Evolutionary conservation across 2,329 filamentous ascomycete genomes (phyloP).

Genomic region (Fusarium sp.): DNA sequence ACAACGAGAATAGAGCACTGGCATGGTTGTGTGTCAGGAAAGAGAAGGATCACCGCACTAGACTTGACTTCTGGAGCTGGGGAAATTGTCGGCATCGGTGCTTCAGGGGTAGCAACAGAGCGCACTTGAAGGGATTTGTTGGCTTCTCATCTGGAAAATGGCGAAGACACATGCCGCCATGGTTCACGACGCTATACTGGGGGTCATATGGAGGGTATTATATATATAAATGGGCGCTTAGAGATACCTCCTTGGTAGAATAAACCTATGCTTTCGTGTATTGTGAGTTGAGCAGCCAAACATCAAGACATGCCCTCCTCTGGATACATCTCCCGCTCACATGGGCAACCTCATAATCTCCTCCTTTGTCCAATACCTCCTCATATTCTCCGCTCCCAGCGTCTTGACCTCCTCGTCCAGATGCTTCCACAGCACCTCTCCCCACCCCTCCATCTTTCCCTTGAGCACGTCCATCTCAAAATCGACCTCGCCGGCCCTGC

Average conservation of each 20-base stretch:
- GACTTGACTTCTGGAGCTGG: background rate
- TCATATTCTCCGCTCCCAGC: constrained; percentile 88
- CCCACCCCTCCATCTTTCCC: constrained; percentile 81
- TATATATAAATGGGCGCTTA: constrained; percentile 10
- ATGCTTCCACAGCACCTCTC: constrained; percentile 82
- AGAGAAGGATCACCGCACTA: background rate
- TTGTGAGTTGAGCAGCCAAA: constrained; percentile 9
- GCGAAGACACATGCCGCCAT: constrained; percentile 21
- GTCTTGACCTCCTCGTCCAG: constrained; percentile 85
- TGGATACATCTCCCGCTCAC: constrained; percentile 51
- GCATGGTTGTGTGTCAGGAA: background rate
- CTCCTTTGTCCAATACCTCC: constrained; percentile 80
- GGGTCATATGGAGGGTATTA: background rate
- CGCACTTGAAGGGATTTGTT: background rate
- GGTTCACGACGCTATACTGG: background rate
- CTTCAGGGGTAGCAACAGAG: background rate
- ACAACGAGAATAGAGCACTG: background rate
- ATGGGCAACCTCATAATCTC: constrained; percentile 81
- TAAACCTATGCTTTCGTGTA: constrained; percentile 4
- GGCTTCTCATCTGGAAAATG: constrained; percentile 13
- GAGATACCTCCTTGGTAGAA: constrained; percentile 10
- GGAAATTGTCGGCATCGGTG: background rate
- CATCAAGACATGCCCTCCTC: background rate
- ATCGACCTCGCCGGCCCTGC: constrained; percentile 71
- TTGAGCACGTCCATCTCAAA: constrained; percentile 71